Base-by-base conservation (phyloP, 2,329 filamentous ascomycete species). In the Thielaviopsis punctulata region DNA sequence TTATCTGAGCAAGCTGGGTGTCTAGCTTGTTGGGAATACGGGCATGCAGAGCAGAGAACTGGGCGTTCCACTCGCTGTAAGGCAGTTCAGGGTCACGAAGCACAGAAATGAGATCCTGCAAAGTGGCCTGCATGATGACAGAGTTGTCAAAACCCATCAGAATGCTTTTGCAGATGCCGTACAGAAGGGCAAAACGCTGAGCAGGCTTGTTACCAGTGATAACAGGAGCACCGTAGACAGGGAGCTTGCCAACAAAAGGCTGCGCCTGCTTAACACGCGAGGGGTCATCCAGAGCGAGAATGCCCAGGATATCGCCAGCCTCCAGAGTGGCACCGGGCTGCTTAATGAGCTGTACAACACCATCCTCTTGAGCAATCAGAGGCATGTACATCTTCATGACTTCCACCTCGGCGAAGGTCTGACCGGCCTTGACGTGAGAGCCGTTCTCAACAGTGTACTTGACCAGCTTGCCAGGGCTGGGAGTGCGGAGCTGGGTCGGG, bases 341-440 rank as follows among this genome's bases (percentile, higher is more conserved):
- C 79, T 98, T 98, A 75, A 98, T 95, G 62, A 98, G 79, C 71
- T 95, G 92, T 53, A 98, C 90, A 52, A 94, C 77, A 73, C 92
- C 92, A 61, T 95, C 92, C 67, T 98, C 92, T 64, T 89, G 84
- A 2, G 92, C 86, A 56, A 98, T 77, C 52, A 98, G 76, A 62
- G 92, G 92, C 92, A 98, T 98, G 77, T 96, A 96, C 92, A 98
- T 98, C 77, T 98, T 98, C 92, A 98, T 98, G 69, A 98, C 92
- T 70, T 98, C 92, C 41, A 98, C 90, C 68, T 98, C 92, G 52
- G 92, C 92, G 63, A 88, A 98, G 30, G 90, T 75, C 67, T 96
- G 86, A 53, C 90, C 90, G 60, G 93, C 87, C 67, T 80, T 83
- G 67, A 98, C 80, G 65, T 98, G 92, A 60, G 88, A 77, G 56